Evolutionary conservation across 202 grass and related monocot species (phyloP).

Genomic region (Carex arenaria): DNA sequence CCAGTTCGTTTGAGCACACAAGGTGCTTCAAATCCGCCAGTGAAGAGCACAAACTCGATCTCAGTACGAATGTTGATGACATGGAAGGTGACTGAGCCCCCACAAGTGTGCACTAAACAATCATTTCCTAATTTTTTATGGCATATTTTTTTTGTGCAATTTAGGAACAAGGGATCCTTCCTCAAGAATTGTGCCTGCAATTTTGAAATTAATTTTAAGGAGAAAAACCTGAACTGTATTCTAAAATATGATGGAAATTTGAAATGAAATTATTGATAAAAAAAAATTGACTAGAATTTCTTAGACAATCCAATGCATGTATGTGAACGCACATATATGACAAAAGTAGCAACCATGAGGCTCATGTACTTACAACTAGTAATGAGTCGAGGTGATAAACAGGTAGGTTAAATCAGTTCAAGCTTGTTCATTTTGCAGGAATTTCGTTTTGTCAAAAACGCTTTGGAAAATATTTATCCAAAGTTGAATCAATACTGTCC

Average conservation of each 20-base stretch:
- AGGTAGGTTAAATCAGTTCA: too few species aligned
- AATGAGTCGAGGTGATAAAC: too few species aligned
- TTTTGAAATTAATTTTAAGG: not conserved
- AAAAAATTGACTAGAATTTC: not conserved
- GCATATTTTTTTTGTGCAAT: slow-evolving; percentile 50
- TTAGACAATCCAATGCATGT: not conserved
- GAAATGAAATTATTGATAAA: not conserved
- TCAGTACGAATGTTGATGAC: slow-evolving; percentile 83
- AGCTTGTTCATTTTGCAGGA: too few species aligned
- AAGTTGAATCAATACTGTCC: too few species aligned
- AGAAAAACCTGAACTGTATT: not conserved
- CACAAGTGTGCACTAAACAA: slow-evolving; percentile 44
- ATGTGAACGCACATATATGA: too few species aligned
- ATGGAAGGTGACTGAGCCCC: slow-evolving; percentile 62
- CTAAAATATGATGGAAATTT: not conserved
- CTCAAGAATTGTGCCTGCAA: slow-evolving; percentile 58
- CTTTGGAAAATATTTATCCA: too few species aligned
- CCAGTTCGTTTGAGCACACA: slow-evolving; percentile 62
- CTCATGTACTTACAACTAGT: too few species aligned
- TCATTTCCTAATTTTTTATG: slow-evolving; percentile 21
- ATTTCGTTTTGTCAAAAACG: too few species aligned
- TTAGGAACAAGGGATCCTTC: slow-evolving; percentile 46
- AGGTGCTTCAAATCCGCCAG: slow-evolving; percentile 55
- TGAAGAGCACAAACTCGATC: slow-evolving; percentile 77
- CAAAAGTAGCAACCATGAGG: too few species aligned